A percentile compares a stretch with the other conserved stretches of the same genome.
These are phyloP conservation scores for Aspergillus versicolor DNA, from an alignment of 2,329 filamentous ascomycete genomes.

Conservation along the genomic window DNA sequence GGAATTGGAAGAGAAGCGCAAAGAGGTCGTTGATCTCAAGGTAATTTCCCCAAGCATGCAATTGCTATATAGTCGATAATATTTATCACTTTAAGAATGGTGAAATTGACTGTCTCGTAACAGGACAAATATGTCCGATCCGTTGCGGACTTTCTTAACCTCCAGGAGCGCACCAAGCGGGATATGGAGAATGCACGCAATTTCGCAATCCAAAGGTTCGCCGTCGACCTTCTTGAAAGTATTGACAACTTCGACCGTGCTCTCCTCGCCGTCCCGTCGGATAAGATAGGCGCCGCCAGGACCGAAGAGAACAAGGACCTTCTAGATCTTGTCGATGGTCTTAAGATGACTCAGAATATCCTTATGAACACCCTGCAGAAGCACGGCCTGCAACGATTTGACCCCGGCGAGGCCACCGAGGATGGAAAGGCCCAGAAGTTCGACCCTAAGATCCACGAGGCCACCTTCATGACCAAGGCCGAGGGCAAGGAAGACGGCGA, in stretches of 20 bases:
- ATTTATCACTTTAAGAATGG: not conserved
- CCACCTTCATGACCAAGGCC: conserved; percentile 88
- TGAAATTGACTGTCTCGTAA: not conserved
- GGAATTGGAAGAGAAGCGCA: conserved; percentile 70
- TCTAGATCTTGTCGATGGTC: conserved; percentile 75
- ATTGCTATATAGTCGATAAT: not conserved
- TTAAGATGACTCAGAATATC: conserved; percentile 93
- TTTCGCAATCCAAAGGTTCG: conserved; percentile 93
- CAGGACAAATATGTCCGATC: conserved; percentile 94
- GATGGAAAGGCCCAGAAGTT: conserved; percentile 73
- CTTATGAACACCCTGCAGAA: conserved; percentile 86
- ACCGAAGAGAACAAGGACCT: conserved; percentile 68
- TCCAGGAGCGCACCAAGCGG: conserved; percentile 89
- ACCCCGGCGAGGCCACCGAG: conserved; percentile 56
- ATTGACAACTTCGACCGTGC: conserved; percentile 98
- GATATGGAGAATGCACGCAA: conserved; percentile 84
- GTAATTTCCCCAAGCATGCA: conserved; percentile 48
- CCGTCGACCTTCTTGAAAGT: conserved; percentile 89
- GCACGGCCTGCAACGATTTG: conserved; percentile 88
- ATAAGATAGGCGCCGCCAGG: conserved; percentile 63
- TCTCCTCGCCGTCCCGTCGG: conserved; percentile 71
- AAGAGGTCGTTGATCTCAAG: conserved; percentile 79
- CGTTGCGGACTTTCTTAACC: conserved; percentile 95
- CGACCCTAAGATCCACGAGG: conserved; percentile 95
- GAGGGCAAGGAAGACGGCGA: conserved; percentile 84